phyloP scores from a whole-genome alignment of 805 yeast species.

The Wickerhamomyces mucosus region DNA sequence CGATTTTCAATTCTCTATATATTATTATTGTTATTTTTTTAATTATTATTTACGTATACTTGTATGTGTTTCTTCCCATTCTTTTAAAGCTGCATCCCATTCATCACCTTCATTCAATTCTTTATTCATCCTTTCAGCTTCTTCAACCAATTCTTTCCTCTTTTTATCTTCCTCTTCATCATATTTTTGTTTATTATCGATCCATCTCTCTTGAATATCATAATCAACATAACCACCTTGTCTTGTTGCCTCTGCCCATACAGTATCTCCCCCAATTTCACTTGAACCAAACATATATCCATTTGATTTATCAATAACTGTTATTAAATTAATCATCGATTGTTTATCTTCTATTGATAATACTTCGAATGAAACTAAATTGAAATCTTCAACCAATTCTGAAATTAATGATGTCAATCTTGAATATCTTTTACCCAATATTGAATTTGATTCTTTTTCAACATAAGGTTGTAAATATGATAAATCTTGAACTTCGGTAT shows the following conservation, averaged over 20 bases:
- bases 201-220: slow-evolving; percentile 94
- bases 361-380: slow-evolving; percentile 82
- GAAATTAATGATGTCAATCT: slow-evolving; percentile 68
- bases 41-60: slow-evolving; percentile 11
- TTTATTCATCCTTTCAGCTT: slow-evolving; percentile 29
- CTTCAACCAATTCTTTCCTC: slow-evolving; percentile 31
- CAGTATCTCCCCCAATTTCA: slow-evolving; percentile 93
- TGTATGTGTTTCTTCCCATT: slow-evolving; percentile 43
- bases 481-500: slow-evolving; percentile 88
- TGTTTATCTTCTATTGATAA: slow-evolving; percentile 84
- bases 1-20: neutral
- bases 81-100: slow-evolving; percentile 54
- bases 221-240: slow-evolving; percentile 50
- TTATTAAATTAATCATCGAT: slow-evolving; percentile 77
- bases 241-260: slow-evolving; percentile 95
- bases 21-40: neutral
- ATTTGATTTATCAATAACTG: slow-evolving; percentile 78
- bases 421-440: slow-evolving; percentile 51
- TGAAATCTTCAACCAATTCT: slow-evolving; percentile 79
- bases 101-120: slow-evolving; percentile 54
- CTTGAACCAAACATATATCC: slow-evolving; percentile 91
- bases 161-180: slow-evolving; percentile 53
- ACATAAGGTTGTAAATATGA: slow-evolving; percentile 56
- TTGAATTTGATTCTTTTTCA: slow-evolving; percentile 62
- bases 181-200: slow-evolving; percentile 70